phyloP scores from a whole-genome alignment of 78 protist genomes.

The Dictyostelium capitatum region DNA sequence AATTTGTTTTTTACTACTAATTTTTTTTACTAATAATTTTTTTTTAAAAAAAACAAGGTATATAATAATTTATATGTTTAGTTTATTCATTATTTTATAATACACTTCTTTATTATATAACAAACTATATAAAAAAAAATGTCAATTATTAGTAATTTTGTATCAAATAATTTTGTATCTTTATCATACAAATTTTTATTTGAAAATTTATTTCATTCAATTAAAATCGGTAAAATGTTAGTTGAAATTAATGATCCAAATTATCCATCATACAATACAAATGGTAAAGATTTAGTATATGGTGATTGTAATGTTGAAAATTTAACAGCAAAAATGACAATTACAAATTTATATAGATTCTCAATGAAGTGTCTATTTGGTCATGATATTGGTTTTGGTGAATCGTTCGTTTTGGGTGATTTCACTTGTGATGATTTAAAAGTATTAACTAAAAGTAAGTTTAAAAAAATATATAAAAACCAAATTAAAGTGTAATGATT shows the following conservation, averaged over 20 bases:
- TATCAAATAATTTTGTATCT: not conserved
- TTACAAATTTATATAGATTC: too few species aligned
- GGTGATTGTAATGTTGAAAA: not conserved
- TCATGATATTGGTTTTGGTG: conserved; percentile 1
- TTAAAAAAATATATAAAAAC: too few species aligned
- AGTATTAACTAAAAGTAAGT: not conserved
- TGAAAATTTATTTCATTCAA: not conserved
- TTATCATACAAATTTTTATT: not conserved
- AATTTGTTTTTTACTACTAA: too few species aligned
- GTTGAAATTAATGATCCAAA: not conserved
- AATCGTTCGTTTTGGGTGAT: not conserved
- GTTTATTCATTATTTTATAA: too few species aligned
- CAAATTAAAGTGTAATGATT: too few species aligned
- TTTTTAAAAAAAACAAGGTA: too few species aligned
- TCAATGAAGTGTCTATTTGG: not conserved
- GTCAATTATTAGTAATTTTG: not conserved
- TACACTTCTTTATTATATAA: too few species aligned
- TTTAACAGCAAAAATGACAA: too few species aligned
- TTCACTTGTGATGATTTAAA: not conserved
- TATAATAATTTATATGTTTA: too few species aligned
- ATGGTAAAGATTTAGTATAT: not conserved
- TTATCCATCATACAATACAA: not conserved
- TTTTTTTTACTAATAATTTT: too few species aligned
- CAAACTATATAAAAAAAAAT: too few species aligned
- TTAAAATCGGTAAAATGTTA: not conserved